Percentiles rank a stretch among this genome's conserved stretches.
These are phyloP conservation scores for Fusarium coffeatum DNA, from an alignment of 2,329 filamentous ascomycete species.

Conservation along the genomic window DNA sequence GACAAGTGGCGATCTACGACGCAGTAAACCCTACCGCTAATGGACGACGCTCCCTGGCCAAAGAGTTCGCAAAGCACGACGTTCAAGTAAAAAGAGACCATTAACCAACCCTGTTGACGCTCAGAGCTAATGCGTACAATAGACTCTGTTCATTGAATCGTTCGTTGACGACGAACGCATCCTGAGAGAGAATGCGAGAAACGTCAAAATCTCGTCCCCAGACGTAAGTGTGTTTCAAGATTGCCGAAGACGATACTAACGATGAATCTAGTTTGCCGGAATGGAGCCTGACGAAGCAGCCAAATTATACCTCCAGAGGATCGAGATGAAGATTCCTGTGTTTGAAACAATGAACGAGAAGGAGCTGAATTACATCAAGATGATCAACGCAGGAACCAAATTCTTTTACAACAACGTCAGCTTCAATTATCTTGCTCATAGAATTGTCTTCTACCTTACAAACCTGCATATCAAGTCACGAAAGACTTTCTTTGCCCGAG, in stretches of 20 bases:
- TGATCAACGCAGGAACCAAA: slow-evolving; percentile 96
- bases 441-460: slow-evolving; percentile 97
- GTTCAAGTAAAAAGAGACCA: slow-evolving; percentile 72
- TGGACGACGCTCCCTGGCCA: slow-evolving; percentile 85
- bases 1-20: slow-evolving; percentile 98
- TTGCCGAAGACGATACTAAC: slow-evolving; percentile 7
- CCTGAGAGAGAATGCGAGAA: slow-evolving; percentile 94
- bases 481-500: slow-evolving; percentile 91
- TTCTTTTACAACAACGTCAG: slow-evolving; percentile 97
- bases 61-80: slow-evolving; percentile 97
- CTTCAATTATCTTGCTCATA: slow-evolving; percentile 95
- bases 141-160: slow-evolving; percentile 97
- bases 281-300: slow-evolving; percentile 95
- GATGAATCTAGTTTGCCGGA: slow-evolving; percentile 74
- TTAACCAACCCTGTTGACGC: too few species aligned
- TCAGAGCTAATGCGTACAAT: slow-evolving; percentile 15
- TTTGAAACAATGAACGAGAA: slow-evolving; percentile 97
- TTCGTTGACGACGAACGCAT: slow-evolving; percentile 94
- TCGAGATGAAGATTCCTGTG: slow-evolving; percentile 90
- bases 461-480: slow-evolving; percentile 97
- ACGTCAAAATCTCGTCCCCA: slow-evolving; percentile 97
- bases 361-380: slow-evolving; percentile 97
- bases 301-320: slow-evolving; percentile 88
- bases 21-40: slow-evolving; percentile 92
- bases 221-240: slow-evolving; percentile 69